Percentiles rank a stretch among this genome's conserved stretches.
phyloP scores from a whole-genome alignment of 2,329 filamentous ascomycete species.

The Pyricularia pennisetigena region DNA sequence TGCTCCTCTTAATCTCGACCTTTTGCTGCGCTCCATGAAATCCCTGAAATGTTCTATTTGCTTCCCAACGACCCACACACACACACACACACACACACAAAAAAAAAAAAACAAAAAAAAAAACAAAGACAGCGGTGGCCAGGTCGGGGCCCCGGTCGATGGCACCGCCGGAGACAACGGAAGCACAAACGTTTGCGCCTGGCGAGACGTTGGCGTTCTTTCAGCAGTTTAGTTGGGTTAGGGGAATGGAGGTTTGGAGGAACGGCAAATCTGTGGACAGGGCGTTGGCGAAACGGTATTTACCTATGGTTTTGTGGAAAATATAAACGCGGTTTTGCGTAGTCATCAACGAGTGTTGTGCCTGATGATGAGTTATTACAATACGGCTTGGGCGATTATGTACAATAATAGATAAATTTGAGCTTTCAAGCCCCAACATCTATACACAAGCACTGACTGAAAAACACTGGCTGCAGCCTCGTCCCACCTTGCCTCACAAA shows the following conservation, averaged over 20 bases:
- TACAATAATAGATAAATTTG: no score
- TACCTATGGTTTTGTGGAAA: no score
- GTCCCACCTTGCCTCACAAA: neutral
- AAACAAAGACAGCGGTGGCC: no score
- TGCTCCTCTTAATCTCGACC: neutral
- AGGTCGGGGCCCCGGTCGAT: neutral
- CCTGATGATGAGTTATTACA: no score
- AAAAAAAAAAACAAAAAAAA: no score
- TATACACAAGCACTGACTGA: neutral
- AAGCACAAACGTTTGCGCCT: neutral
- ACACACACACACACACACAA: no score
- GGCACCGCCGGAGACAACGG: neutral
- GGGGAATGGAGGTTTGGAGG: no score
- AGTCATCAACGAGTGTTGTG: no score
- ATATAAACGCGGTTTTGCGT: no score
- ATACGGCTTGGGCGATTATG: no score
- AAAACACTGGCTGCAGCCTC: neutral
- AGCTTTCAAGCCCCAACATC: neutral
- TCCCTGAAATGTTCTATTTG: neutral
- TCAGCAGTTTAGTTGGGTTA: neutral
- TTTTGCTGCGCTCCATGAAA: neutral
- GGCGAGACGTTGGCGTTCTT: neutral
- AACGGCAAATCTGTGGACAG: no score
- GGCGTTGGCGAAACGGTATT: no score
- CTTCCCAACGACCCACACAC: neutral